Evolutionary conservation across 228 moss, liverwort and hornwort genomes (phyloP), one percentile per base, ranked within the genome.

Genomic region (Sphagnum magellanicum): DNA sequence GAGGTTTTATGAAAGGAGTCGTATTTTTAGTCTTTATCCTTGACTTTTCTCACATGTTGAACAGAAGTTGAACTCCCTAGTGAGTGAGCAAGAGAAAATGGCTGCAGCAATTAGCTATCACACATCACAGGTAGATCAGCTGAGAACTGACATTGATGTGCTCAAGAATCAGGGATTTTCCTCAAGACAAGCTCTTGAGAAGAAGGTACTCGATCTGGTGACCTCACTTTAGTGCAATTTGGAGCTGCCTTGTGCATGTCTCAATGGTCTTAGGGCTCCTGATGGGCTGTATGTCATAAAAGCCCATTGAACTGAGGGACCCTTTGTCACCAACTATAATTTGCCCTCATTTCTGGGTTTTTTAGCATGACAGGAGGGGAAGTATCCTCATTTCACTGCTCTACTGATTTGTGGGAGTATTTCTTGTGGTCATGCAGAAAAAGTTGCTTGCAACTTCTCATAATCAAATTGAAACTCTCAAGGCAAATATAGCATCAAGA

Each of bases 1-100:
- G 32, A 32, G 3, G 32, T 32, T 32, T 32, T 32, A 32, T 32
- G 32, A 32, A 32, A 32, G 32, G 32, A 32, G 2, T 32, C 32
- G 3, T 32, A 32, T 32, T 32, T 32, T 32, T 32, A 12, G 12
- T 55, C 55, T 12, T 50, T 57, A 55, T 73, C 87, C 81, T 92
- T 95, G 79, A 92, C 84, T 69, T 60, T 70, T 79, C 89, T 81
- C 79, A 95, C 95, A 79, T 88, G 75, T 90, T 68, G 98, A 98
- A n/a, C 81, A 79, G 73, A 90, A 84, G 67, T 83, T 79, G 15
- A 92, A 89, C 77, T 70, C 72, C 17, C 79, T 98, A 50, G 81
- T 90, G 62, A 94, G 92, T 78, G 94, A 98, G 63, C 94, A 98
- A 83, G 94, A 98, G 78, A 94, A 98, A 78, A 74, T 98, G 82